Evolutionary conservation across 179 eudicot species (phyloP).

Genomic region (Camellia oleifera): DNA sequence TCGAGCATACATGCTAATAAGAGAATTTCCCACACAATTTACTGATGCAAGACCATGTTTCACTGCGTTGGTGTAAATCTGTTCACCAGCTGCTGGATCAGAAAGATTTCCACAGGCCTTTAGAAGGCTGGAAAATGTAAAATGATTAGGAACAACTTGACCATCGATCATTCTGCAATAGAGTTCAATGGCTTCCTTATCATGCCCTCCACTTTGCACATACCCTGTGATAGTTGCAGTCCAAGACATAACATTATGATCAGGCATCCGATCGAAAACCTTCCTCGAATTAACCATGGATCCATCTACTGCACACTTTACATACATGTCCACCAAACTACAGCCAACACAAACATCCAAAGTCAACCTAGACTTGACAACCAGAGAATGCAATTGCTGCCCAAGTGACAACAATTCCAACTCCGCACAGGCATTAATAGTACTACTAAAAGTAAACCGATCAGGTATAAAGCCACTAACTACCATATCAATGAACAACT

Average conservation of each 20-base stretch:
- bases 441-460: conserved; percentile 41
- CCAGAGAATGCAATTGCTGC: conserved; percentile 53
- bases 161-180: conserved; percentile 53
- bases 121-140: conserved; percentile 56
- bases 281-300: conserved; percentile 44
- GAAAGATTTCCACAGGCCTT: conserved; percentile 55
- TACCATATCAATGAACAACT: conserved; percentile 58
- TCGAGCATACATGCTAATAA: conserved; percentile 59
- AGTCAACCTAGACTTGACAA: conserved; percentile 45
- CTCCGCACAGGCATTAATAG: conserved; percentile 52
- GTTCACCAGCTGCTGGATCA: conserved; percentile 41
- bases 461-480: conserved; percentile 41
- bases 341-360: conserved; percentile 64
- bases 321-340: conserved; percentile 76
- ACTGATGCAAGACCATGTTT: conserved; percentile 46
- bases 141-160: conserved; percentile 52
- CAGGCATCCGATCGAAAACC: conserved; percentile 45
- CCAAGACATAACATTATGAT: conserved; percentile 59
- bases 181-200: conserved; percentile 48
- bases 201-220: conserved; percentile 42
- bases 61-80: conserved; percentile 48
- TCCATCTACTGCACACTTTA: conserved; percentile 46
- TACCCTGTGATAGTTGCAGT: conserved; percentile 57
- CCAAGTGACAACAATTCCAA: conserved; percentile 34
- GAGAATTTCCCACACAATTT: conserved; percentile 53